Conservation (phyloP, 805 yeast genomes). For the Spencermartinsiella europaea region DNA sequence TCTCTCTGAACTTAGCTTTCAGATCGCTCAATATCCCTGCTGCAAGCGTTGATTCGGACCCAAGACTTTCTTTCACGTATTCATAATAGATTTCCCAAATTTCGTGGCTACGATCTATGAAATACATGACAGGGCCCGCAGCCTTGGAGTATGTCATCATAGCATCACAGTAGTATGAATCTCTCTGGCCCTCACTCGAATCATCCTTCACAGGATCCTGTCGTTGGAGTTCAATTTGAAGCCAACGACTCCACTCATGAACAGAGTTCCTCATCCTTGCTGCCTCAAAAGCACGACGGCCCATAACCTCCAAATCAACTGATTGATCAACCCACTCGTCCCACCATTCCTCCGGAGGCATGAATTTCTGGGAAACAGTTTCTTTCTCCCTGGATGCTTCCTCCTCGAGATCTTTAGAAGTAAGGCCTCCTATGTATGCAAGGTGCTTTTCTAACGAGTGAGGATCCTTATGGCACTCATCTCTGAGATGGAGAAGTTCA, state of each 20-base stretch:
- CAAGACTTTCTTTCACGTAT: slow-evolving; percentile 1
- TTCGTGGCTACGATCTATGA: not conserved
- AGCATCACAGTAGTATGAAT: not conserved
- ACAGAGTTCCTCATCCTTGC: not conserved
- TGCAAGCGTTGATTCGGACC: not conserved
- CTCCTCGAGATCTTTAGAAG: slow-evolving; percentile 45
- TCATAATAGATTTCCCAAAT: not conserved
- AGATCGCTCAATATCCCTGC: not conserved
- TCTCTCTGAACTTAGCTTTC: slow-evolving; percentile 17
- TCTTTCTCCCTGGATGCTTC: slow-evolving; percentile 39
- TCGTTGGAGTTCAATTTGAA: not conserved
- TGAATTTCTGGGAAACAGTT: not conserved
- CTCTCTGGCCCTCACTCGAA: not conserved
- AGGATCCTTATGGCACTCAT: no score
- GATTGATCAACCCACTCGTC: slow-evolving; percentile 4
- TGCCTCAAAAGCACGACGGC: not conserved
- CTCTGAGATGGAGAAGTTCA: no score
- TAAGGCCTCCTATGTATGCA: slow-evolving; percentile 45
- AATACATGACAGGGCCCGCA: not conserved
- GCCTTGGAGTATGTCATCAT: not conserved
- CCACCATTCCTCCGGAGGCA: slow-evolving; percentile 5
- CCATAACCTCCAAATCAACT: not conserved
- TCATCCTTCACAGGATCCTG: not conserved
- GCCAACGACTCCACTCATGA: not conserved
- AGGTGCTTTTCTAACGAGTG: slow-evolving; percentile 35